Conservation (phyloP, 2,329 filamentous ascomycete species). For the Trichoderma semiorbis region DNA sequence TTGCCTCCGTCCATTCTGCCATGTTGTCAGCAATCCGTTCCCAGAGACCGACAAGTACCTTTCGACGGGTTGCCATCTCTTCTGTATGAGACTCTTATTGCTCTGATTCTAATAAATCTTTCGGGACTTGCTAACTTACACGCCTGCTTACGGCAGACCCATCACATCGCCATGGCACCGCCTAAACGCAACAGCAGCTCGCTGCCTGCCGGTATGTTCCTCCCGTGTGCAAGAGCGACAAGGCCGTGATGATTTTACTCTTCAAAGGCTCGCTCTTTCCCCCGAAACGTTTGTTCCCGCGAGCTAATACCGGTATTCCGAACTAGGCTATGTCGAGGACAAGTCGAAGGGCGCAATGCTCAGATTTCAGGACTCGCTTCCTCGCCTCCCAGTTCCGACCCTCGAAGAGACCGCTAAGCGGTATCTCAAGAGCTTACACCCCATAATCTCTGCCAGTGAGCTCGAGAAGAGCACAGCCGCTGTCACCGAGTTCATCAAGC, state of each 20-base stretch:
- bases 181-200: conserved; percentile 56
- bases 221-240: neutral
- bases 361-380: conserved; percentile 82
- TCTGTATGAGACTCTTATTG: neutral
- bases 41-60: conserved; percentile 33
- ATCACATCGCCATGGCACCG: conserved; percentile 46
- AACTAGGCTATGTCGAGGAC: conserved; percentile 73
- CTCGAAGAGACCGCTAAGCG: conserved; percentile 78
- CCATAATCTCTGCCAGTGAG: conserved; percentile 66
- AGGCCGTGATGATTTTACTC: neutral
- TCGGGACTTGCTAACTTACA: neutral
- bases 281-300: neutral
- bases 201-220: conserved; percentile 46
- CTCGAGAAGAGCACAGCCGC: conserved; percentile 73
- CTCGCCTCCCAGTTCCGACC: conserved; percentile 72
- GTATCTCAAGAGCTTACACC: conserved; percentile 76
- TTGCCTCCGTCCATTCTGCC: conserved; percentile 23
- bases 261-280: neutral
- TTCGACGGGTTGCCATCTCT: conserved; percentile 31
- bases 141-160: neutral
- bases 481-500: conserved; percentile 82
- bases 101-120: neutral
- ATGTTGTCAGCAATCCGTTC: conserved; percentile 37
- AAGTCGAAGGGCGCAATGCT: conserved; percentile 75
- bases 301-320: neutral